Percentiles rank a stretch among this genome's conserved stretches.
phyloP scores from a whole-genome alignment of 805 yeast species.

The Torulaspora quercuum region DNA sequence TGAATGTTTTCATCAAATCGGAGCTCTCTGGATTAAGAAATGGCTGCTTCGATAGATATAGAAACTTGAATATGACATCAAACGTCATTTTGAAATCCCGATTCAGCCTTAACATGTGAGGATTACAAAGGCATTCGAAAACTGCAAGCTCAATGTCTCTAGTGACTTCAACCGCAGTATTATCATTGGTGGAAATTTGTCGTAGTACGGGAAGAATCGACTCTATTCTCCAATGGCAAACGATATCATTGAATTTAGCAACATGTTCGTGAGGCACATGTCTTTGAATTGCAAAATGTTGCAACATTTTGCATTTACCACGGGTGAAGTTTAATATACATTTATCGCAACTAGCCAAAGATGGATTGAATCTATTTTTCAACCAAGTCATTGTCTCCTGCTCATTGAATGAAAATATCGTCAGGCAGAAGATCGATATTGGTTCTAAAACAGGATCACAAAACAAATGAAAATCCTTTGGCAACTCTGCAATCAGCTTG shows the following conservation, averaged over 20 bases:
- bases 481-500: constrained; percentile 34
- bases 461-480: constrained; percentile 46
- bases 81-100: constrained; percentile 38
- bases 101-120: constrained; percentile 45
- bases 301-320: constrained; percentile 49
- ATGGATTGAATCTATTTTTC: constrained; percentile 38
- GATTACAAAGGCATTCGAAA: constrained; percentile 51
- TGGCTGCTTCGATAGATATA: constrained; percentile 32
- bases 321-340: constrained; percentile 54
- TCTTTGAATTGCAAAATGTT: constrained; percentile 51
- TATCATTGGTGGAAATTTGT: constrained; percentile 24
- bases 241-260: constrained; percentile 35
- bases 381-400: constrained; percentile 46
- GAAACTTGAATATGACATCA: constrained; percentile 36
- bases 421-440: constrained; percentile 51
- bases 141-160: constrained; percentile 32
- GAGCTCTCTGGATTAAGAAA: constrained; percentile 24
- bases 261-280: constrained; percentile 45
- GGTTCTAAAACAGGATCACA: constrained; percentile 51
- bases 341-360: constrained; percentile 47
- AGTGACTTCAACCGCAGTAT: constrained; percentile 23
- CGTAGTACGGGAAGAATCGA: constrained; percentile 25
- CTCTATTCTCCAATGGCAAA: constrained; percentile 37
- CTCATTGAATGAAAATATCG: constrained; percentile 56
- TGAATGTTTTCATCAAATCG: constrained; percentile 20